Base-by-base conservation (phyloP, 768 basidiomycete species). In the Vishniacozyma victoriae region DNA sequence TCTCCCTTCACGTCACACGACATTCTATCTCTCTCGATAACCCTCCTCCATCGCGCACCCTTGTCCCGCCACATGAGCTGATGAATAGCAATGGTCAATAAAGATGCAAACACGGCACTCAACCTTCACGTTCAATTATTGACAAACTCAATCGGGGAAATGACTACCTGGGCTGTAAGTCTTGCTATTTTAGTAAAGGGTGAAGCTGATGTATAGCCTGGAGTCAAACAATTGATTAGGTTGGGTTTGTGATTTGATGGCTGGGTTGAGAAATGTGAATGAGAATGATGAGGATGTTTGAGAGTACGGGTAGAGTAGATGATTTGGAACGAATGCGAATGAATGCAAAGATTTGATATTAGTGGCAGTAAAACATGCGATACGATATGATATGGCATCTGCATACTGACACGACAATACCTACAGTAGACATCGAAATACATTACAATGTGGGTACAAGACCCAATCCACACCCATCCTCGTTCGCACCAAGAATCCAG, bases 81-180 rank as follows among this genome's bases (percentile, higher is more conserved):
- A 42, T 27, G 38, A 18, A n/a, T 18, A 93, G 91, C 90, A 1
- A 91, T 96, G 77, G 80, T 79, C 44, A 78, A 80, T 4, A 82
- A 78, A 44, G 86, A 96, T 72, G 82, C 83, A 49, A 79, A 83
- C 23, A 79, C 78, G 24, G 87, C 91, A 16, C 72, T 91, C 62
- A 79, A 82, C 5, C 82, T 91, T 50, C 91, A 96, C 62, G 82
- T 92, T 22, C 86, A 88, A 44, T 74, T 95, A 23, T 76, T 96
- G 38, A 91, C 88, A 2, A 75, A 78, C 40, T 85, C 84, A 47
- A 84, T 84, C 35, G 85, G 87, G 43, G 88, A 92, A 59, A 87
- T 92, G 57, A 62, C 61, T 18, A 41, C 56, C 15, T 70, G 69
- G 69, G 64, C 61, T 35, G 68, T 70, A 49, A 67, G 68, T 67